These are phyloP conservation scores for Harringtonia lauricola DNA, from an alignment of 2,329 filamentous ascomycete genomes.

Conservation along the genomic window DNA sequence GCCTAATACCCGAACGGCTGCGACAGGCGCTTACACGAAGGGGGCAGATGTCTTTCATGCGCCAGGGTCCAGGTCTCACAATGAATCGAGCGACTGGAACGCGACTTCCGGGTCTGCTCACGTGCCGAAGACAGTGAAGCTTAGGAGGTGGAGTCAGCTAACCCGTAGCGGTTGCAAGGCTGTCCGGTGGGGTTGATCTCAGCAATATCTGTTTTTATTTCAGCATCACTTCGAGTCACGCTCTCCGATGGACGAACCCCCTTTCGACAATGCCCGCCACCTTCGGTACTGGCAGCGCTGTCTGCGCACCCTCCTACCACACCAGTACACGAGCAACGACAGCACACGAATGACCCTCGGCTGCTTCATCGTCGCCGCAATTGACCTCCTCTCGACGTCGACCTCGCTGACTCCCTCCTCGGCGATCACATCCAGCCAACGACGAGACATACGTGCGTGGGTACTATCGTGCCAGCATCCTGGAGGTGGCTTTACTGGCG, in stretches of 20 bases:
- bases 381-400: slow-evolving; percentile 62
- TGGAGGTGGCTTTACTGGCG: slow-evolving; percentile 78
- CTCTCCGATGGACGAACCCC: slow-evolving; percentile 15
- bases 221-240: too few relatives aligned
- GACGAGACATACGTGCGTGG: slow-evolving; percentile 52
- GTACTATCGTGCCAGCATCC: slow-evolving; percentile 80
- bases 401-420: background rate
- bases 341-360: slow-evolving; percentile 82
- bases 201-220: too few relatives aligned
- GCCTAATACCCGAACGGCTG: too few relatives aligned
- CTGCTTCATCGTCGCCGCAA: slow-evolving; percentile 77
- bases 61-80: too few relatives aligned
- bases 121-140: too few relatives aligned
- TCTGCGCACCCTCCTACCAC: slow-evolving; percentile 68
- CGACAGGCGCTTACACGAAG: too few relatives aligned
- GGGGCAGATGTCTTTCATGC: too few relatives aligned
- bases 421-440: slow-evolving; percentile 28
- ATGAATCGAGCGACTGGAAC: too few relatives aligned
- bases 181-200: too few relatives aligned
- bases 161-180: too few relatives aligned
- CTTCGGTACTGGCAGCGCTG: slow-evolving; percentile 90
- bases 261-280: slow-evolving; percentile 55
- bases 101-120: too few relatives aligned
- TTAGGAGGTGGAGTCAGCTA: too few relatives aligned
- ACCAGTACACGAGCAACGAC: slow-evolving; percentile 78